A percentile compares a stretch with the other conserved stretches of the same genome.
Conservation (phyloP, 2,329 filamentous ascomycete genomes). For the Arachnopeziza araneosa region DNA sequence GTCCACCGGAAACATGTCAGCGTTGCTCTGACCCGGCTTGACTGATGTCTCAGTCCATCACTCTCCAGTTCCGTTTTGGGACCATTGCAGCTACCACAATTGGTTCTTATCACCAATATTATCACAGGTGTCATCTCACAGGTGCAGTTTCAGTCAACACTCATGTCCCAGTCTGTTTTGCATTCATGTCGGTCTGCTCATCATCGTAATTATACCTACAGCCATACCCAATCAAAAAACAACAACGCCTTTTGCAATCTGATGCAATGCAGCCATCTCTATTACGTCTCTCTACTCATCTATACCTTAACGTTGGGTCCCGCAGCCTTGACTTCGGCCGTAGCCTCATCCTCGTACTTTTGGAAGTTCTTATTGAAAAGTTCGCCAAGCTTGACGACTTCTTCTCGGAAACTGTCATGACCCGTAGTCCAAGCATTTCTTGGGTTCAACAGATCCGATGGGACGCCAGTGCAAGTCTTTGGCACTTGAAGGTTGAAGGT, state of each 20-base stretch:
- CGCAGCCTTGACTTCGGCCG: constrained; percentile 68
- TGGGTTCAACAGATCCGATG: constrained; percentile 89
- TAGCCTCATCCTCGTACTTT: constrained; percentile 85
- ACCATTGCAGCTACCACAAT: no score
- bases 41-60: background rate
- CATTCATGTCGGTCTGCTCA: constrained; percentile 7
- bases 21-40: background rate
- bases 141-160: no score
- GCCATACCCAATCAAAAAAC: background rate
- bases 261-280: constrained; percentile 15
- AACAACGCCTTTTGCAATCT: constrained; percentile 11
- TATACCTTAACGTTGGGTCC: constrained; percentile 39
- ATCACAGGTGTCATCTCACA: no score
- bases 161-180: constrained; percentile 9
- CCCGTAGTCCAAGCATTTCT: constrained; percentile 86
- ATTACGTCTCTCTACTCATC: background rate
- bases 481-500: constrained; percentile 97
- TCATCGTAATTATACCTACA: constrained; percentile 6
- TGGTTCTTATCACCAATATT: no score
- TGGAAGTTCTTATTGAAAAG: constrained; percentile 97
- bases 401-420: constrained; percentile 72
- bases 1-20: background rate
- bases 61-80: background rate
- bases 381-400: constrained; percentile 83
- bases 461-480: constrained; percentile 83